Percentiles rank a stretch among this genome's conserved stretches.
phyloP scores from a whole-genome alignment of 495 filamentous ascomycete species.

The Penicillium paxilli region DNA sequence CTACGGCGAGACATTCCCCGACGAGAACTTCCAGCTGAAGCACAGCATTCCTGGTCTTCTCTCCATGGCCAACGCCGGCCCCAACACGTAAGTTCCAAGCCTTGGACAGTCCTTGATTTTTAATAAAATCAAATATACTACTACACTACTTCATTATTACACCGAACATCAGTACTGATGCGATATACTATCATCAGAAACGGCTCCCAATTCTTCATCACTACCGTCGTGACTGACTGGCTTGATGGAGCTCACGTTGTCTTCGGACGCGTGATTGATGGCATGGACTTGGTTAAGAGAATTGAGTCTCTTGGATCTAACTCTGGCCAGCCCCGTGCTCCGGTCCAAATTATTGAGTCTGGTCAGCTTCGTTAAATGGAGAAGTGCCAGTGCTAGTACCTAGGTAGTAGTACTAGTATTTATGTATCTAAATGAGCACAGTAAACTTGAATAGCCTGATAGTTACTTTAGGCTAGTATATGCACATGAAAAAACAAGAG shows the following conservation, averaged over 20 bases:
- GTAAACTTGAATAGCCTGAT: too few relatives aligned
- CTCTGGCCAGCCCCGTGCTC: neutral
- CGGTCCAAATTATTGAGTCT: neutral
- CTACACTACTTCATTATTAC: too few relatives aligned
- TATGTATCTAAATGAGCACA: too few relatives aligned
- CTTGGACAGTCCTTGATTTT: too few relatives aligned
- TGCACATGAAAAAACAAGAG: neutral
- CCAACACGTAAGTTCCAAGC: slow-evolving; percentile 31
- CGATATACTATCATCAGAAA: slow-evolving; percentile 46
- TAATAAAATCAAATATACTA: too few relatives aligned
- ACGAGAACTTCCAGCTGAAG: slow-evolving; percentile 80
- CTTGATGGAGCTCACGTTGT: slow-evolving; percentile 89
- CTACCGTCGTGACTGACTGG: slow-evolving; percentile 23
- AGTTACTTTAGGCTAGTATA: too few relatives aligned
- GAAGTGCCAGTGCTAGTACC: too few relatives aligned
- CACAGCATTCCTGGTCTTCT: slow-evolving; percentile 80
- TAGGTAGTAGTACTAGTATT: neutral
- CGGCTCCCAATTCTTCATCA: slow-evolving; percentile 91
- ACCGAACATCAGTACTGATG: too few relatives aligned
- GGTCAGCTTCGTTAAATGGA: neutral
- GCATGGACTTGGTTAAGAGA: neutral
- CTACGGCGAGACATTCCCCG: slow-evolving; percentile 85
- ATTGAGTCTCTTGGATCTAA: neutral
- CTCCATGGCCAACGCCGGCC: slow-evolving; percentile 89
- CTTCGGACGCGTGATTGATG: slow-evolving; percentile 57